Conservation (phyloP, 371 early-diverging fungal genomes). For the Rhizomucor miehei region DNA sequence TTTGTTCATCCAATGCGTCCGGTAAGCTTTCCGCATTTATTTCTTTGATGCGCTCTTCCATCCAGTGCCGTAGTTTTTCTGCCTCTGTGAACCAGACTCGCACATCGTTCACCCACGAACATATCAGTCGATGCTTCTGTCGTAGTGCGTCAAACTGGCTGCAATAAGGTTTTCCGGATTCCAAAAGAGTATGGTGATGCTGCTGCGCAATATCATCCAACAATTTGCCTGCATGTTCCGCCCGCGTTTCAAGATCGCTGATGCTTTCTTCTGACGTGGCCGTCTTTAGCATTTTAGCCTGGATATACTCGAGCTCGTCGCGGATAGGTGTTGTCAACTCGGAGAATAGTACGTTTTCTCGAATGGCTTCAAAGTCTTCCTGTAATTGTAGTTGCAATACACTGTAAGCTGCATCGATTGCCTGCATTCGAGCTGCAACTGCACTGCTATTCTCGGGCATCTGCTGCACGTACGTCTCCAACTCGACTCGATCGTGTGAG, state of each 20-base stretch:
- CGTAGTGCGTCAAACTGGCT: conserved; percentile 13
- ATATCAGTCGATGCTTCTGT: conserved; percentile 32
- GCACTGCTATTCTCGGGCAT: conserved; percentile 13
- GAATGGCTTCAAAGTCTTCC: conserved; percentile 14
- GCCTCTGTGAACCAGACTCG: conserved; percentile 51
- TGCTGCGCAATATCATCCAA: conserved; percentile 12
- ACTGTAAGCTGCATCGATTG: conserved; percentile 26
- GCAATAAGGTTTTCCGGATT: conserved; percentile 3
- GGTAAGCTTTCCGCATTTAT: conserved; percentile 15
- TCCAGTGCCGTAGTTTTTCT: conserved; percentile 43
- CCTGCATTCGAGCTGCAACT: conserved; percentile 17
- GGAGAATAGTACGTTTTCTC: conserved; percentile 6
- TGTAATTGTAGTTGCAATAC: conserved; percentile 20
- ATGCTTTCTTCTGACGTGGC: conserved; percentile 36
- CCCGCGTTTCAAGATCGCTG: conserved; percentile 31
- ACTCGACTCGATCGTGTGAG: conserved; percentile 9
- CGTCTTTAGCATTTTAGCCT: conserved; percentile 45
- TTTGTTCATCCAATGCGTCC: conserved; percentile 5
- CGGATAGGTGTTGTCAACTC: conserved; percentile 26
- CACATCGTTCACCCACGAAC: conserved; percentile 49
- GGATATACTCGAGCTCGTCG: conserved; percentile 47
- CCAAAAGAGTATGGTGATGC: conserved; percentile 4
- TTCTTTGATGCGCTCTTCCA: conserved; percentile 37
- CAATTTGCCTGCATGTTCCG: conserved; percentile 14
- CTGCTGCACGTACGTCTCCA: conserved; percentile 6